Evolutionary conservation across 306 rosid genomes (phyloP).

Genomic region (Quercus wislizeni): DNA sequence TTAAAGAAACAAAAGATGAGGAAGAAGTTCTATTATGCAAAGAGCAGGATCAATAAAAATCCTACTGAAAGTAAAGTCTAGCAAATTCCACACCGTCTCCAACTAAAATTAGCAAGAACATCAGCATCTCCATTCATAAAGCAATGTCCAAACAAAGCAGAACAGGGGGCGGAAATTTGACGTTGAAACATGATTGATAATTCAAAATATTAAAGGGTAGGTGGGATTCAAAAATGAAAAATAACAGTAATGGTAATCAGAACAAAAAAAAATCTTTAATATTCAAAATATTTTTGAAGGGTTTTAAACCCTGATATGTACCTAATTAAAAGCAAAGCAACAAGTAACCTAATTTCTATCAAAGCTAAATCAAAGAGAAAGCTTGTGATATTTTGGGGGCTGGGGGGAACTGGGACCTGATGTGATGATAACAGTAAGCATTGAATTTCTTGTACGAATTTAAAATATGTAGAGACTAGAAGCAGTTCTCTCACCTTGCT

Average conservation of each 20-base stretch:
- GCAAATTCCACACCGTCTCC: not conserved
- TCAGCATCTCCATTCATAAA: not conserved
- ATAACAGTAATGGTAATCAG: not conserved
- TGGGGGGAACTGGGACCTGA: too few species aligned
- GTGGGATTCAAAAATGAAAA: not conserved
- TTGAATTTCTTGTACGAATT: conserved; percentile 2
- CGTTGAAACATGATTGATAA: not conserved
- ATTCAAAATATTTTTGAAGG: too few species aligned
- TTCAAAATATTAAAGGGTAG: not conserved
- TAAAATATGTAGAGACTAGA: conserved; percentile 1
- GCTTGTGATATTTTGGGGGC: too few species aligned
- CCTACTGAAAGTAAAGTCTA: not conserved
- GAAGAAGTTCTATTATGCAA: not conserved
- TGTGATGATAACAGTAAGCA: not conserved
- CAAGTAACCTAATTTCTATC: not conserved
- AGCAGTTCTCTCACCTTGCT: conserved; percentile 63
- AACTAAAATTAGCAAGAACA: not conserved
- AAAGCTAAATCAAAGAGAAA: too few species aligned
- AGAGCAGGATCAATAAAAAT: not conserved
- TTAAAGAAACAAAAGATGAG: not conserved
- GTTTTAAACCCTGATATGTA: not conserved
- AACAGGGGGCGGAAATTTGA: not conserved
- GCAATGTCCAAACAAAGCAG: not conserved
- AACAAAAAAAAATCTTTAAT: too few species aligned
- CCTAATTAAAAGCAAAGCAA: not conserved